Evolutionary conservation across 331 rosid genomes (phyloP), one percentile per base, ranked within the genome.

Genomic region (Cydonia oblonga): DNA sequence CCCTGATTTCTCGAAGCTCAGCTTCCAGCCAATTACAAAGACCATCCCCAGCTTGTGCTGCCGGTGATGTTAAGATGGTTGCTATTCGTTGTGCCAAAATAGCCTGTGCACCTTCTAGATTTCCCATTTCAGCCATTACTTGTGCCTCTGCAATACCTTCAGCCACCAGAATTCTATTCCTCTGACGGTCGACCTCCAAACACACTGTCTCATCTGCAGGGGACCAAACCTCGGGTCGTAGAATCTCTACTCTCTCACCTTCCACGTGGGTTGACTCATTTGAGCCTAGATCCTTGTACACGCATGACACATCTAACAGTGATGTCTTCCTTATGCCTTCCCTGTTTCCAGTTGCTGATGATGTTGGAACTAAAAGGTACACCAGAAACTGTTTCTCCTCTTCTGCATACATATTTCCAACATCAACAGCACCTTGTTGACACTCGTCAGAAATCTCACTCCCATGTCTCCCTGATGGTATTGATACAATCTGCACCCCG

Each of bases 301-400:
- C 14, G 22, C 74, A 69, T 69, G 23, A 30, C 13, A 69, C 64
- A 22, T 69, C 64, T 4, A 69, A 30, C 52, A 69, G 35, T 13
- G 74, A 14, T 22, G 52, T 70, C 52, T 14, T 56, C 8, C 12
- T 62, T 32, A 16, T 2, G 5, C 23, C 42, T 28, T 62, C 7
- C 15, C 15, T 7, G 26, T 9, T 28, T 62, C 66, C 22, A 16
- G 40, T 62, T 15, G 14, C 23, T 3, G 64, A 5, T 7, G 32
- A 59, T 59, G 40, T 3, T 56, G 74, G 74, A 70, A 70, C 66
- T 8, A 4, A 33, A 5, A 70, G 65, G 54, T 70, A 70, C 14
- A 70, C 74, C 16, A 70, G 66, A 56, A 70, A 70, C 7, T 33
- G 65, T 70, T 70, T 70, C 65, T 56, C 74, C 74, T 70, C 74